phyloP scores from a whole-genome alignment of 441 rosid genomes.

The Croton laevigatus region DNA sequence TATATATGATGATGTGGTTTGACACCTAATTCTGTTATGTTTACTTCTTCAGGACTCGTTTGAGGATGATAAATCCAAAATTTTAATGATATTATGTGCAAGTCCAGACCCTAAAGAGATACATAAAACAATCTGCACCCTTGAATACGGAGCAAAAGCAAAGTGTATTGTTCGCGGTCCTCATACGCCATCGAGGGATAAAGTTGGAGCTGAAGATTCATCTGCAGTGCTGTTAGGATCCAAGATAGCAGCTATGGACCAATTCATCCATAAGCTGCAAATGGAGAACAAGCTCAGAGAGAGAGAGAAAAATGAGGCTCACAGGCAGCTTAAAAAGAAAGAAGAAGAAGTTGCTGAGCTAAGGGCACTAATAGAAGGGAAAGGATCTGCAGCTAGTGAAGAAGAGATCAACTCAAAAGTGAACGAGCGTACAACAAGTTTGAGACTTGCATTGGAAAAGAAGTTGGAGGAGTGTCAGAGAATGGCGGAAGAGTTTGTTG shows the following conservation, averaged over 20 bases:
- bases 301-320: conserved; percentile 74
- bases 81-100: conserved; percentile 90
- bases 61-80: conserved; percentile 93
- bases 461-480: conserved; percentile 74
- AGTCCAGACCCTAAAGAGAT: conserved; percentile 95
- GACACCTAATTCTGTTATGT: neutral
- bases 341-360: conserved; percentile 74
- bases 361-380: conserved; percentile 50
- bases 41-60: conserved; percentile 72
- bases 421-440: conserved; percentile 47
- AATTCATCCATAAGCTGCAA: conserved; percentile 77
- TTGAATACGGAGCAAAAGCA: conserved; percentile 97
- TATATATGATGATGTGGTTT: neutral
- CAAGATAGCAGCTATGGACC: conserved; percentile 87
- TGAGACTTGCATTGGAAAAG: conserved; percentile 65
- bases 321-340: conserved; percentile 66
- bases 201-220: conserved; percentile 56
- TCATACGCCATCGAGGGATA: conserved; percentile 67
- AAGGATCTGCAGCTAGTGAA: conserved; percentile 52
- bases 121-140: conserved; percentile 92
- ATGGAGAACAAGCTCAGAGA: conserved; percentile 82
- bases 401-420: conserved; percentile 77
- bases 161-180: conserved; percentile 95
- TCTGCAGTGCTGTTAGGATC: conserved; percentile 59
- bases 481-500: conserved; percentile 84